phyloP scores from a whole-genome alignment of 2,329 filamentous ascomycete species.

The Xylaria sp. region DNA sequence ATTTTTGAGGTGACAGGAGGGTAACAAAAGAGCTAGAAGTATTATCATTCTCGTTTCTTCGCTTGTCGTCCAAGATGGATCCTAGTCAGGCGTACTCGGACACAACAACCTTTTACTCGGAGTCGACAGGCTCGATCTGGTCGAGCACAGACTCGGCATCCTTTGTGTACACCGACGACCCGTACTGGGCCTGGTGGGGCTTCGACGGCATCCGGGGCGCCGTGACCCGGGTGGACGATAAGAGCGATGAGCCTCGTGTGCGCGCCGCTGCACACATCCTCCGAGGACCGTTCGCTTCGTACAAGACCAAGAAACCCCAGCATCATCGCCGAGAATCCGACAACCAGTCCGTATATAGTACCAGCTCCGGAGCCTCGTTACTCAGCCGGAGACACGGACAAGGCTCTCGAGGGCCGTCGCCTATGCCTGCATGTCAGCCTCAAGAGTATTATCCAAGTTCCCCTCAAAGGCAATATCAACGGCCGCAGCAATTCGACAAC shows the following conservation, averaged over 20 bases:
- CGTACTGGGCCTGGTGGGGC: slow-evolving; percentile 18
- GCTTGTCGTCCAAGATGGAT: slow-evolving; percentile 16
- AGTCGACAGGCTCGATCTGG: slow-evolving; percentile 26
- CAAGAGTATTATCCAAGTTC: slow-evolving; percentile 4
- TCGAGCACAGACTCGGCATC: slow-evolving; percentile 27
- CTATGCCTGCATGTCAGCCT: slow-evolving; percentile 9
- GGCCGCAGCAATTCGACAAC: slow-evolving; percentile 13
- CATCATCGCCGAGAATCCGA: slow-evolving; percentile 13
- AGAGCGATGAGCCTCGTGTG: slow-evolving; percentile 21
- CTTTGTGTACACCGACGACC: slow-evolving; percentile 30
- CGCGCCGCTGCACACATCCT: slow-evolving; percentile 30
- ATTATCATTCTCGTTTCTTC: background rate
- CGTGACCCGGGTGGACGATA: slow-evolving; percentile 28
- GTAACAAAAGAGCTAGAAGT: background rate
- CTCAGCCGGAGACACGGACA: slow-evolving; percentile 11
- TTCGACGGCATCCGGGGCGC: slow-evolving; percentile 28
- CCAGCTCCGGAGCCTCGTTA: slow-evolving; percentile 13
- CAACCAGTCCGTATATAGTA: slow-evolving; percentile 13
- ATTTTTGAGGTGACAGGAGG: no score
- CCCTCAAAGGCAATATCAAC: slow-evolving; percentile 4
- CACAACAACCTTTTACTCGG: slow-evolving; percentile 26
- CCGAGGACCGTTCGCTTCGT: slow-evolving; percentile 30
- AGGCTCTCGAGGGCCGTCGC: slow-evolving; percentile 7
- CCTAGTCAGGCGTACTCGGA: slow-evolving; percentile 21
- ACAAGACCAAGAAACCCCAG: slow-evolving; percentile 21